phyloP scores from a whole-genome alignment of 2,329 filamentous ascomycete genomes.

The Fusarium albidum region DNA sequence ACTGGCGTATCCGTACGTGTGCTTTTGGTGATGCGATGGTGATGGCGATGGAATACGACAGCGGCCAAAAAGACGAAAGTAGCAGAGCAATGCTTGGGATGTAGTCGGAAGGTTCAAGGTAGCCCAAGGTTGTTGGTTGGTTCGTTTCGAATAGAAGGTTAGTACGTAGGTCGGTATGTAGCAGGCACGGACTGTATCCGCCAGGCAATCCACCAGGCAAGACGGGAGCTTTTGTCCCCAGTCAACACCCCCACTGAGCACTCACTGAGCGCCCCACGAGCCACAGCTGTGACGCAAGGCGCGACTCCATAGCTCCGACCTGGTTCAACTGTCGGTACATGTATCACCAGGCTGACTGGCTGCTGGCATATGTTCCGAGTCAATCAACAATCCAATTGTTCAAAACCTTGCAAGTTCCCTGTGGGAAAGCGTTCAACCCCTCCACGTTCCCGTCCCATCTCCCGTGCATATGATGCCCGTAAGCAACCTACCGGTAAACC shows the following conservation, averaged over 20 bases:
- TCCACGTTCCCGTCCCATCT: not conserved
- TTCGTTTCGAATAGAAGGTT: conserved; percentile 31
- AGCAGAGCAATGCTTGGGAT: not conserved
- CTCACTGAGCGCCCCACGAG: conserved; percentile 26
- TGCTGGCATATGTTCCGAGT: not conserved
- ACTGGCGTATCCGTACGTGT: not conserved
- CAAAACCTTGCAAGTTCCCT: too few relatives aligned
- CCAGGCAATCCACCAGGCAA: conserved; percentile 19
- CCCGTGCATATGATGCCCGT: too few relatives aligned
- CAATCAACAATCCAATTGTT: too few relatives aligned
- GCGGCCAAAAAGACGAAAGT: not conserved
- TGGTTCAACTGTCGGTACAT: not conserved
- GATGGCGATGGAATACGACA: not conserved
- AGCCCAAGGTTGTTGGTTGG: conserved; percentile 16
- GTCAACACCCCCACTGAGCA: conserved; percentile 23
- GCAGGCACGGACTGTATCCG: conserved; percentile 25
- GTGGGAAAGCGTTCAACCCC: too few relatives aligned
- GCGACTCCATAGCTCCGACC: conserved; percentile 12
- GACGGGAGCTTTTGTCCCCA: conserved; percentile 16
- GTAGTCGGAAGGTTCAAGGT: conserved; percentile 30
- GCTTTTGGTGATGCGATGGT: not conserved
- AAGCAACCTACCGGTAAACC: too few relatives aligned
- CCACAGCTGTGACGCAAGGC: conserved; percentile 26
- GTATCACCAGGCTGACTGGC: not conserved
- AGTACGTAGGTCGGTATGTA: too few relatives aligned